phyloP scores from a whole-genome alignment of 2,329 filamentous ascomycete genomes.

The Aspergillus terreus region DNA sequence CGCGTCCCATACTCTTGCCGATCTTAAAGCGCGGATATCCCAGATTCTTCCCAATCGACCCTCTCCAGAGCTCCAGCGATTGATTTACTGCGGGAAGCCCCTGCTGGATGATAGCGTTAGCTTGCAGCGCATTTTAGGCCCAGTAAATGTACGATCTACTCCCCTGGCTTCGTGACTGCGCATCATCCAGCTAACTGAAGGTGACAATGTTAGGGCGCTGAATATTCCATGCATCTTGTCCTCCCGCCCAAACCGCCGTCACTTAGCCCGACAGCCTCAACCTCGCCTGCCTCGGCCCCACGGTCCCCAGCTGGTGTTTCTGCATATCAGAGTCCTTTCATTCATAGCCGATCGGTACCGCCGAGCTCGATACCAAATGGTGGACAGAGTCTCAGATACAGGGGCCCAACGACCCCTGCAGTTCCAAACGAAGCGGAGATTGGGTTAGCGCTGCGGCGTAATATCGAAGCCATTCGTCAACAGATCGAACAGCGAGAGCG shows the following conservation, averaged over 20 bases:
- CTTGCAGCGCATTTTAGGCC: conserved; percentile 49
- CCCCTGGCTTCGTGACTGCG: not conserved
- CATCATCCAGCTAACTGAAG: conserved; percentile 3
- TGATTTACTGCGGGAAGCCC: conserved; percentile 57
- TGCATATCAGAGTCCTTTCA: conserved; percentile 10
- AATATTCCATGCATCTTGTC: conserved; percentile 39
- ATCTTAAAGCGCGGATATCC: conserved; percentile 52
- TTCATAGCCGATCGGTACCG: conserved; percentile 4
- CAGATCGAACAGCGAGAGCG: conserved; percentile 17
- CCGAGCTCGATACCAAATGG: conserved; percentile 1
- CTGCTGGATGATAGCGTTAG: conserved; percentile 48
- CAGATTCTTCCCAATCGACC: conserved; percentile 47
- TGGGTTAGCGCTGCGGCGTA: conserved; percentile 18
- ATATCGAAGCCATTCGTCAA: conserved; percentile 19
- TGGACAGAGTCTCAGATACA: conserved; percentile 10
- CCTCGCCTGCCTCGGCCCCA: not conserved
- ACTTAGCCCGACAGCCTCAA: conserved; percentile 5
- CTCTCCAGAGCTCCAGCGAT: conserved; percentile 46
- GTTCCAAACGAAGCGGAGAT: conserved; percentile 15
- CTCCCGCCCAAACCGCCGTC: conserved; percentile 35
- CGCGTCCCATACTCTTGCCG: conserved; percentile 44
- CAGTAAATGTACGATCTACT: conserved; percentile 43
- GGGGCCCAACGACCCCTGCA: conserved; percentile 7
- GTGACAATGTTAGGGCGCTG: conserved; percentile 15
- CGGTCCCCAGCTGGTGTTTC: conserved; percentile 6